phyloP scores from a whole-genome alignment of 2,329 filamentous ascomycete species.

The Penicillium sp. region DNA sequence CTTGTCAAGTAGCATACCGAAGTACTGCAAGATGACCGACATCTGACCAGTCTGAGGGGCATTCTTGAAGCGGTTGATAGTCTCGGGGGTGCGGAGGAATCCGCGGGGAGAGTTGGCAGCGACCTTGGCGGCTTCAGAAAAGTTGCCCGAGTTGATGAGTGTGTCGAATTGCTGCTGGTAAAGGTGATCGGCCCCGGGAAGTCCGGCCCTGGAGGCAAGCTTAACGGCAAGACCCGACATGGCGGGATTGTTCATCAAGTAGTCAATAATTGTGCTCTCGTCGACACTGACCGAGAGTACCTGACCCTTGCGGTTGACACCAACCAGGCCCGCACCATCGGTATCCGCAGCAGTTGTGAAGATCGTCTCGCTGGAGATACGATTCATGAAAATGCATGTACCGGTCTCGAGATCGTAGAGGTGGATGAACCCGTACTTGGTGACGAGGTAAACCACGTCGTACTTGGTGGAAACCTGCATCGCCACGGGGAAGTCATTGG shows the following conservation, averaged over 20 bases:
- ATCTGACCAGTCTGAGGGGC: slow-evolving; percentile 71
- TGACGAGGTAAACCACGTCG: slow-evolving; percentile 93
- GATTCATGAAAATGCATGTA: slow-evolving; percentile 98
- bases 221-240: slow-evolving; percentile 93
- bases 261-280: slow-evolving; percentile 86
- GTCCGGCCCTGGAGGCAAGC: slow-evolving; percentile 87
- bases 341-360: slow-evolving; percentile 88
- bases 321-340: slow-evolving; percentile 82
- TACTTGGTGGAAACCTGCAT: slow-evolving; percentile 98
- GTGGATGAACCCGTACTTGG: slow-evolving; percentile 98
- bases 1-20: slow-evolving; percentile 95
- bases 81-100: slow-evolving; percentile 90
- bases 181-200: slow-evolving; percentile 90
- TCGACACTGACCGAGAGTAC: slow-evolving; percentile 92
- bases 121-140: slow-evolving; percentile 86
- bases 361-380: slow-evolving; percentile 98
- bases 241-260: slow-evolving; percentile 93
- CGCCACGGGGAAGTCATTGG: slow-evolving; percentile 95
- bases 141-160: slow-evolving; percentile 75
- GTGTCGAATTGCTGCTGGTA: slow-evolving; percentile 93
- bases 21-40: slow-evolving; percentile 94
- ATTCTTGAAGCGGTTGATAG: slow-evolving; percentile 93
- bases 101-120: slow-evolving; percentile 95
- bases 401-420: slow-evolving; percentile 96
- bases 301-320: slow-evolving; percentile 96